Conservation (phyloP, 495 filamentous ascomycete genomes). For the Geopyxis carbonaria region DNA sequence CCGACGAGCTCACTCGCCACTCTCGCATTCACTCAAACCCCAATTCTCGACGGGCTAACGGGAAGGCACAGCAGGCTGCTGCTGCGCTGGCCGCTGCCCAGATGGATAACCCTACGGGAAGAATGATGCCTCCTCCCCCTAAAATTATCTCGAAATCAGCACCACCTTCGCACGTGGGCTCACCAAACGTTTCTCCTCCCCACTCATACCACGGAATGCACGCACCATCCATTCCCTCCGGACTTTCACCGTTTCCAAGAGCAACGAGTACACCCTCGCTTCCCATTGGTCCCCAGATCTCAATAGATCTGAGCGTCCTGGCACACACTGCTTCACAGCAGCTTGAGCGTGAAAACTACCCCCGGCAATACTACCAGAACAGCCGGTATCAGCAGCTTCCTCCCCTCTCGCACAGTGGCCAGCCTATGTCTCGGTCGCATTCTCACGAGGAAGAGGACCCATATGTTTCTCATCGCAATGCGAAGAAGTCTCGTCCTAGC, state of each 20-base stretch:
- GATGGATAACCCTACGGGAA: conserved; percentile 30
- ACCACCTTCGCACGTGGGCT: conserved; percentile 74
- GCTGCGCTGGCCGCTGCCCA: conserved; percentile 37
- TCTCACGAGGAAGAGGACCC: conserved; percentile 68
- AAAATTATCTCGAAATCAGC: conserved; percentile 67
- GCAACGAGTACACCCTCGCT: conserved; percentile 29
- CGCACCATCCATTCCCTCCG: conserved; percentile 18
- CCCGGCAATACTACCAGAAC: conserved; percentile 40
- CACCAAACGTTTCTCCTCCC: conserved; percentile 89
- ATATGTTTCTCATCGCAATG: conserved; percentile 46
- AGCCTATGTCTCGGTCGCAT: conserved; percentile 77
- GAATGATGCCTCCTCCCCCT: conserved; percentile 66
- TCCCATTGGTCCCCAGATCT: conserved; percentile 30
- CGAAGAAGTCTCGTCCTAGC: conserved; percentile 77
- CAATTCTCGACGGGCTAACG: conserved; percentile 84
- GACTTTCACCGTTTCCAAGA: conserved; percentile 22
- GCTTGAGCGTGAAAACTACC: conserved; percentile 60
- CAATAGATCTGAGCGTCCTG: conserved; percentile 73
- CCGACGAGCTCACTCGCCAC: conserved; percentile 90
- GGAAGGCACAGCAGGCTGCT: conserved; percentile 55
- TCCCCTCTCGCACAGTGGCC: conserved; percentile 50
- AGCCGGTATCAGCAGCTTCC: conserved; percentile 51
- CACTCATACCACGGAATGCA: conserved; percentile 47
- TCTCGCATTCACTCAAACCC: conserved; percentile 98
- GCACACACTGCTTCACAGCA: conserved; percentile 74